Percentiles rank a stretch among this genome's conserved stretches.
Evolutionary conservation across 768 basidiomycete genomes (phyloP).

Genomic region (Pisolithus albus): DNA sequence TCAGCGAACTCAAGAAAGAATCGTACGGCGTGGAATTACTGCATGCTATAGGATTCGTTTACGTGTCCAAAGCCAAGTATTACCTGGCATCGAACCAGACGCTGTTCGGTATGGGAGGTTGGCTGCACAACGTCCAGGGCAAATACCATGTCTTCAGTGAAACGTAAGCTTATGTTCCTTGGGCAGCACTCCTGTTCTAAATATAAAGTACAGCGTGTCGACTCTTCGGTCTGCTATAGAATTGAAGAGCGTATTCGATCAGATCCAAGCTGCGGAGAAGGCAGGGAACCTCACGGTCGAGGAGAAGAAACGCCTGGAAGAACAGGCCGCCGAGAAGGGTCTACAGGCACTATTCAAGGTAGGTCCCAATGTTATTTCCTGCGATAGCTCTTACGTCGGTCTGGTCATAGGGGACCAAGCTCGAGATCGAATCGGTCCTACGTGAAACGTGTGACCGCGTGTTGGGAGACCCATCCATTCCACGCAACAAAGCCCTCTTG

Average conservation of each 20-base stretch:
- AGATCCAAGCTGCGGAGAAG: constrained; percentile 85
- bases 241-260: constrained; percentile 84
- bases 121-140: constrained; percentile 87
- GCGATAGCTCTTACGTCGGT: not conserved
- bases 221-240: constrained; percentile 83
- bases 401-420: constrained; percentile 66
- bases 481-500: constrained; percentile 54
- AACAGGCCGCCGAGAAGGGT: constrained; percentile 91
- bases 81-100: constrained; percentile 67
- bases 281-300: constrained; percentile 73
- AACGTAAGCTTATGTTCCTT: constrained; percentile 50
- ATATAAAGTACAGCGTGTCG: constrained; percentile 50
- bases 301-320: constrained; percentile 77
- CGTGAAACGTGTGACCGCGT: constrained; percentile 85
- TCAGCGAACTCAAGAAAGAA: constrained; percentile 74
- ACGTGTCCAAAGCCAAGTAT: constrained; percentile 75
- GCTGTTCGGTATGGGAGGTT: constrained; percentile 79
- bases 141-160: constrained; percentile 93
- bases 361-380: not conserved
- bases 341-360: constrained; percentile 89
- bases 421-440: constrained; percentile 84
- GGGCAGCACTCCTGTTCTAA: constrained; percentile 1
- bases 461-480: constrained; percentile 48
- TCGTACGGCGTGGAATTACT: constrained; percentile 84
- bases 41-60: constrained; percentile 82